These are phyloP conservation scores for Hanseniaspora uvarum DNA, from an alignment of 1,139 yeast genomes.

Conservation along the genomic window DNA sequence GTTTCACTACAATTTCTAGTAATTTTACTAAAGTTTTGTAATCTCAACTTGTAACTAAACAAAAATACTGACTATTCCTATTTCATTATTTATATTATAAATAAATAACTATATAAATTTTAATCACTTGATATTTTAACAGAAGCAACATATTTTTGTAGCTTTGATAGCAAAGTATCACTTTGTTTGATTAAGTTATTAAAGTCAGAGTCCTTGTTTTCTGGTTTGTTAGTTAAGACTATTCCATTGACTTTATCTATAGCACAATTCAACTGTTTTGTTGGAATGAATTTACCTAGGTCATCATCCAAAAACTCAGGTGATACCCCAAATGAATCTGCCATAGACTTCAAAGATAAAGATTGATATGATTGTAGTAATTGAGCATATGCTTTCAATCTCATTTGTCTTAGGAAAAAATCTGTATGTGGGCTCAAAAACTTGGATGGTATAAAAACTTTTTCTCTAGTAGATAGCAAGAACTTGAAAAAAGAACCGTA, in stretches of 20 bases:
- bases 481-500: conserved; percentile 72
- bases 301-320: conserved; percentile 75
- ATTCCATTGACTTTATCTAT: conserved; percentile 94
- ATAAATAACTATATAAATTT: conserved; percentile 22
- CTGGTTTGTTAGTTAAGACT: conserved; percentile 91
- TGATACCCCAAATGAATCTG: conserved; percentile 79
- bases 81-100: background rate
- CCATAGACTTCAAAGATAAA: conserved; percentile 82
- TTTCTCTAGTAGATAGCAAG: conserved; percentile 68
- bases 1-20: background rate
- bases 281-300: conserved; percentile 82
- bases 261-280: conserved; percentile 85
- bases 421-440: conserved; percentile 71
- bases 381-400: conserved; percentile 92
- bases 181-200: conserved; percentile 84
- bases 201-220: conserved; percentile 89
- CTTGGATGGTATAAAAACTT: conserved; percentile 61
- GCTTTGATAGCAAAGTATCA: conserved; percentile 79
- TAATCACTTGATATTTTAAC: conserved; percentile 82
- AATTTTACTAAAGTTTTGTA: background rate
- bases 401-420: conserved; percentile 80
- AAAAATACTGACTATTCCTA: background rate
- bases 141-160: conserved; percentile 95
- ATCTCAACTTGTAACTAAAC: too few relatives aligned
- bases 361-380: conserved; percentile 89